A percentile compares a stretch with the other conserved stretches of the same genome.
These are phyloP conservation scores for Neonectria ditissima DNA, from an alignment of 2,329 filamentous ascomycete genomes.

Conservation along the genomic window DNA sequence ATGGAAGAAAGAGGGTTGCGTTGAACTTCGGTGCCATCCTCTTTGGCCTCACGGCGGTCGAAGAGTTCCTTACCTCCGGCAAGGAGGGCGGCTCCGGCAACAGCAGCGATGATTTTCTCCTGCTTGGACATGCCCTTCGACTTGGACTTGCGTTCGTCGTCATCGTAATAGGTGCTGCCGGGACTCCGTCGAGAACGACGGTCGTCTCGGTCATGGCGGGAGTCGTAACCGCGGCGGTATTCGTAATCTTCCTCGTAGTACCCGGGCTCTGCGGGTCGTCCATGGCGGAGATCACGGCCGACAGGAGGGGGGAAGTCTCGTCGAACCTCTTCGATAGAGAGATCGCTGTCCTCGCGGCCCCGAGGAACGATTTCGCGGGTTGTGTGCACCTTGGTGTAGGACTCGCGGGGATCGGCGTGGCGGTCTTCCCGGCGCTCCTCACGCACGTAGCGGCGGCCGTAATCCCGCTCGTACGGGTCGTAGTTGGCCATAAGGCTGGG, in stretches of 20 bases:
- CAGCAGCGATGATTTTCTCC: slow-evolving; percentile 75
- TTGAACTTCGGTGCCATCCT: slow-evolving; percentile 62
- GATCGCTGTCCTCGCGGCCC: slow-evolving; percentile 77
- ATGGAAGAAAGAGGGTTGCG: slow-evolving; percentile 71
- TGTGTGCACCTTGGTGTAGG: slow-evolving; percentile 55
- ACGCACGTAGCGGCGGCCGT: slow-evolving; percentile 64
- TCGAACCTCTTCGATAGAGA: slow-evolving; percentile 83
- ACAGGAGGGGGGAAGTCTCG: slow-evolving; percentile 85
- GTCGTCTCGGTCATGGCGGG: slow-evolving; percentile 55
- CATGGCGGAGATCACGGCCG: slow-evolving; percentile 65
- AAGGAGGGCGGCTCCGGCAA: slow-evolving; percentile 73
- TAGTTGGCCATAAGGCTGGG: slow-evolving; percentile 57
- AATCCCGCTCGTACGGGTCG: slow-evolving; percentile 66
- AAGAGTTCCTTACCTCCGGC: slow-evolving; percentile 75
- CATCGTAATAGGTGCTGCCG: slow-evolving; percentile 65
- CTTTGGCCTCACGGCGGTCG: slow-evolving; percentile 70
- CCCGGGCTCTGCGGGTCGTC: slow-evolving; percentile 72
- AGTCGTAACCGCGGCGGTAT: slow-evolving; percentile 63
- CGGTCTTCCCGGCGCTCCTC: slow-evolving; percentile 66
- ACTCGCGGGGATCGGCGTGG: slow-evolving; percentile 65
- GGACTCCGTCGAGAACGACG: slow-evolving; percentile 61
- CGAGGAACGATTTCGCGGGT: slow-evolving; percentile 68
- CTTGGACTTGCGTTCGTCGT: slow-evolving; percentile 65
- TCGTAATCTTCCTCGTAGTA: slow-evolving; percentile 68
- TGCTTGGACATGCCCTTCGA: slow-evolving; percentile 67